Evolutionary conservation across 495 filamentous ascomycete genomes (phyloP), one percentile per base, ranked within the genome.

Genomic region (Neurospora intermedia): DNA sequence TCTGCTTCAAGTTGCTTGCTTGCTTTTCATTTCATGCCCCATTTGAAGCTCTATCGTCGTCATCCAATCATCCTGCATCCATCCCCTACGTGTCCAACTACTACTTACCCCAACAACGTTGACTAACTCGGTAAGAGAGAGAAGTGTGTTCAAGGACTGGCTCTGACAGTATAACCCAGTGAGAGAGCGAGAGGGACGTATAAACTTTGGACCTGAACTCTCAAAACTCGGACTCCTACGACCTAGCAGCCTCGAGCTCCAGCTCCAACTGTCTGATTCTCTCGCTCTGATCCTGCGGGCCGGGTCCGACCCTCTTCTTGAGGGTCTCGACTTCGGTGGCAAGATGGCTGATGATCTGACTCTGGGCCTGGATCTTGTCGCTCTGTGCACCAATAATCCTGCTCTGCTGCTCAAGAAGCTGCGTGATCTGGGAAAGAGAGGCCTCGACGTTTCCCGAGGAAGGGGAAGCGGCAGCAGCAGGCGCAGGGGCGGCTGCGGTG

Each of bases 251-350:
- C 77, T 92, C 90, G 69, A 92, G 77, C 79, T 92, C 90, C 69
- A 91, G 80, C 79, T 92, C 90, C 74, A 92, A 77, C 80, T 91
- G 88, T 73, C 90, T 82, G 75, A 92, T 92, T 66, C 89, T 83
- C 80, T 92, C 90, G 78, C 87, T 90, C 84, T 91, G 90, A 76
- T 89, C 86, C 75, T 86, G 82, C 43, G 82, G 83, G 54, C 84
- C 85, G 1, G 86, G 81, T n/a, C 84, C 87, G 41, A 90, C 82
- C 73, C 83, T 86, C 80, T 87, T 88, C 84, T 92, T 93, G 73
- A 95, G 82, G 16, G 84, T 84, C 80, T 91, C 91, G 18, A 95
- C 89, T 79, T 94, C 91, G 35, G 82, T 82, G 0, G 89, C 88
- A 54, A 95, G 79, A 43, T 87, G 81, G 20, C 79, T 82, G 74